phyloP scores from a whole-genome alignment of 2,329 filamentous ascomycete genomes.

The Penicillium griseofulvum region DNA sequence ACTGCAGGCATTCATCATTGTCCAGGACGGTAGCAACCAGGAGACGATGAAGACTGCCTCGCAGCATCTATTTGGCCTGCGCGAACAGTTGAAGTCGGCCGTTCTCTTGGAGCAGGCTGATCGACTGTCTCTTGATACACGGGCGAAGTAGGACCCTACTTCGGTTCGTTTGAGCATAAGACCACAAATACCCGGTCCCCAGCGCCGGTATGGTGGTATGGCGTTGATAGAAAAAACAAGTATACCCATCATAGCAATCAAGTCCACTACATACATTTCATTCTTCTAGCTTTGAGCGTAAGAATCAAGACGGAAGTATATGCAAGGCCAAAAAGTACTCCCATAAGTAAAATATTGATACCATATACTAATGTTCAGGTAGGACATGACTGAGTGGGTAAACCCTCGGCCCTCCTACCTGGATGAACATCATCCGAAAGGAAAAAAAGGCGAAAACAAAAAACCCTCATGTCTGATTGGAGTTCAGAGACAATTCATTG shows the following conservation, averaged over 20 bases:
- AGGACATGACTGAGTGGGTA: background rate
- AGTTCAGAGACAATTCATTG: background rate
- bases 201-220: background rate
- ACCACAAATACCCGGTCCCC: background rate
- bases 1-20: slow-evolving; percentile 57
- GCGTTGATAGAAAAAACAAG: slow-evolving; percentile 1
- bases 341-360: background rate
- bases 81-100: slow-evolving; percentile 54
- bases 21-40: slow-evolving; percentile 56
- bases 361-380: too few relatives aligned
- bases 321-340: too few relatives aligned
- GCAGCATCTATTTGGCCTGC: slow-evolving; percentile 55
- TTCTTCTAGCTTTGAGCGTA: too few relatives aligned
- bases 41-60: slow-evolving; percentile 55
- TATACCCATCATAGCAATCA: slow-evolving; percentile 3
- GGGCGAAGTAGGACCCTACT: slow-evolving; percentile 49
- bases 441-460: background rate
- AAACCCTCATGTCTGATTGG: background rate
- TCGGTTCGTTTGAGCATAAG: background rate
- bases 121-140: slow-evolving; percentile 58
- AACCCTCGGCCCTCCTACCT: background rate
- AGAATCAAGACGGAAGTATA: too few relatives aligned
- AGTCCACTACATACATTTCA: background rate
- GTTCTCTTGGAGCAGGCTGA: slow-evolving; percentile 59
- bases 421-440: background rate